Evolutionary conservation across 1,284 basidiomycete species (phyloP), one percentile per base, ranked within the genome.

Genomic region (Melanopsichium pennsylvanicum): DNA sequence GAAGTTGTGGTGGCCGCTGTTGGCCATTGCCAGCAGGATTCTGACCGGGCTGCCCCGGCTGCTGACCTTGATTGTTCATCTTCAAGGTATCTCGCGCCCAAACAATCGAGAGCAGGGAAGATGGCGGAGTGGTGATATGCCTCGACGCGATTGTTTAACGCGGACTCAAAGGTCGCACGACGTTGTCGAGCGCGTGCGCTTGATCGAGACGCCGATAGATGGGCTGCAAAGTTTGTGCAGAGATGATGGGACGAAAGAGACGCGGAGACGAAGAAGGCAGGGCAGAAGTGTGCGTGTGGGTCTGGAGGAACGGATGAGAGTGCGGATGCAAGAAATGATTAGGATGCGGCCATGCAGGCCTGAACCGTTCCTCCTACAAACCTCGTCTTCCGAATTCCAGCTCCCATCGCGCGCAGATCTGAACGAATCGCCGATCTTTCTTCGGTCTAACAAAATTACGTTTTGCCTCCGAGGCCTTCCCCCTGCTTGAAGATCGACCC

Each of bases 51-150:
- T 58, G 63, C n/a, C 50, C 59, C 10, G 44, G 50, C 40, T 57
- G 45, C 34, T 56, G 54, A 1, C 34, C 34, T 35, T 64, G 56
- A 12, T 54, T 59, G 36, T 64, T 64, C 67, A 64, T 64, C 12
- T 8, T n/a, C 16, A n/a, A 6, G 11, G 12, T n/a, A 13, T 36
- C 12, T 16, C 16, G 10, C 18, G 8, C 5, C 7, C 34, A 19
- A 5, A 18, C n/a, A n/a, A n/a, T n/a, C n/a, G n/a, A n/a, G 34
- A 7, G 5, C 21, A 7, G 34, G 18, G n/a, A 41, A 8, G 39
- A 4, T 3, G 9, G 34, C 21, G 18, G n/a, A 8, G 7, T 4
- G 18, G 34, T 8, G n/a, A n/a, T 34, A 12, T 31, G 29, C 29
- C 8, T 29, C 27, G 27, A 29, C 27, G 27, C 27, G 27, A 8